Evolutionary conservation across 768 basidiomycete species (phyloP).

Genomic region (Galerina sulciceps): DNA sequence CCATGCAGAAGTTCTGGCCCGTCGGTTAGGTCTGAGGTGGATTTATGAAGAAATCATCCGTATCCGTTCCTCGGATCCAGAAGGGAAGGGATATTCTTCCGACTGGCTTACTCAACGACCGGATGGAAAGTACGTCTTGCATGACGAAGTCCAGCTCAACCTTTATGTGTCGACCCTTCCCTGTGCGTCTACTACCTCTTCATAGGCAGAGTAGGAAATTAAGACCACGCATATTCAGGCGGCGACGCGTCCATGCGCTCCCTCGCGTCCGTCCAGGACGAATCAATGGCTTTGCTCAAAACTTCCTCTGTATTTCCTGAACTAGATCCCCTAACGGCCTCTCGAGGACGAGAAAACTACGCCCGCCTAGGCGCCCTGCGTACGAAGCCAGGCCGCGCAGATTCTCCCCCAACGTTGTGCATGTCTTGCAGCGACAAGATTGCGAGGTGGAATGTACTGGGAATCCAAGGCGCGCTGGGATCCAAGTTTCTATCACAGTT

Average conservation of each 20-base stretch:
- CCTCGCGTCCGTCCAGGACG: constrained; percentile 76
- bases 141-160: constrained; percentile 50
- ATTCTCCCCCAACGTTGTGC: constrained; percentile 79
- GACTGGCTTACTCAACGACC: constrained; percentile 47
- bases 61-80: constrained; percentile 19
- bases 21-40: constrained; percentile 81
- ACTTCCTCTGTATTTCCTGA: constrained; percentile 41
- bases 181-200: constrained; percentile 40
- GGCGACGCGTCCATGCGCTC: constrained; percentile 88
- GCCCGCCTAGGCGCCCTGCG: constrained; percentile 74
- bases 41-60: constrained; percentile 71
- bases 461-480: constrained; percentile 84
- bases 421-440: constrained; percentile 98
- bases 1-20: constrained; percentile 92
- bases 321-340: constrained; percentile 41
- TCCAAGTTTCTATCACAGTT: constrained; percentile 59
- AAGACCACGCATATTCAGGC: constrained; percentile 47
- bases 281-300: constrained; percentile 73
- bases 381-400: constrained; percentile 93
- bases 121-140: constrained; percentile 50
- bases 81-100: constrained; percentile 34
- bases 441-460: constrained; percentile 82
- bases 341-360: constrained; percentile 85
- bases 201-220: neutral
- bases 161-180: constrained; percentile 74